Base-by-base conservation (phyloP, 352 stramenopile genomes). In the Aphanomyces stellatus region DNA sequence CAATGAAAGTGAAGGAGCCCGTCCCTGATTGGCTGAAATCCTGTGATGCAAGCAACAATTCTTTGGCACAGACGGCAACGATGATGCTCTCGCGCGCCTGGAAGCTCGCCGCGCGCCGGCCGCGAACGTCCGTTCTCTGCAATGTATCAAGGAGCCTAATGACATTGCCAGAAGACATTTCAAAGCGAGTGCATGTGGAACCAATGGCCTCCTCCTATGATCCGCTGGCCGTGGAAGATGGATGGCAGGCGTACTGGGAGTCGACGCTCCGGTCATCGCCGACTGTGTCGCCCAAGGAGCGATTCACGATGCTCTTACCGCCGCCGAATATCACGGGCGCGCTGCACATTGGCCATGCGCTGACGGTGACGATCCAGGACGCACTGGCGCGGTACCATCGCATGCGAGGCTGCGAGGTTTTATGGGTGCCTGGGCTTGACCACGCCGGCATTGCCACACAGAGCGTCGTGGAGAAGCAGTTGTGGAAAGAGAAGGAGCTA, bases 171-270 rank as follows among this genome's bases (percentile, higher is more conserved):
- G 49, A 57, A 7, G 7, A 37, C 49, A 57, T 57, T 30, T 34
- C 30, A 24, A 22, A 33, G 25, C 49, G 49, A 15, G 49, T 57
- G 49, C 4, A 40, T 3, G 49, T 57, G 19, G 49, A 57, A 8
- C 49, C 49, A 22, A 99, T 99, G 93, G 79, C 80, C 8, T 76
- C 85, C 37, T 89, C 89, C 5, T 99, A 99, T 78, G 88, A 98
- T 74, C 97, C 97, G 7, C 71, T 87, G 17, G 96, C 96, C 17
- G 97, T 99, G 8, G 97, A 99, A 79, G 84, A 93, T 19, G 91
- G 95, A 33, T 99, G 97, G 97, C 96, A 99, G 77, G 95, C 97
- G 71, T 99, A 96, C 95, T 99, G 97, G 97, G 96, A 99, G 74
- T 80, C 41, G 40, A 57, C 57, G 25, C 48, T 68, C 60, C 37